Base-by-base conservation (phyloP, 208 protist species). In the Strigomonas culicis region DNA sequence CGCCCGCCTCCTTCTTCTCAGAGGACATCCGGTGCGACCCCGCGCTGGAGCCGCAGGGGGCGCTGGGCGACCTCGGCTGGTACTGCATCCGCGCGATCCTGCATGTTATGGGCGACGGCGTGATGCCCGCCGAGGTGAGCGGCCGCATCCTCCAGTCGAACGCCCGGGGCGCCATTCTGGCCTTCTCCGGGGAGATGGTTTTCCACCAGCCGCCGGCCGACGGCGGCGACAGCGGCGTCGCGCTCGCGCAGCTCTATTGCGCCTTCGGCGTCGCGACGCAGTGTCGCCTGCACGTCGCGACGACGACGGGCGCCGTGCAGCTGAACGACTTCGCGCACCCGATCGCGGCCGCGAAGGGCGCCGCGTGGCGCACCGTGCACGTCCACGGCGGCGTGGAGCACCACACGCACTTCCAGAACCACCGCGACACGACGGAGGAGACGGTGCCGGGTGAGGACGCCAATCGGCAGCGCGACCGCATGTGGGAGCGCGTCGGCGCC, bases 11-110 rank as follows among this genome's bases (percentile, higher is more conserved):
- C 24, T 86, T 86, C 59, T 66, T 83, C 46, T 44, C 74, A 2
- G 72, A 58, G 28, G 80, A 88, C 70, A 90, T 93, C 65, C 82
- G 82, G 49, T 30, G 86, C 31, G 70, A 93, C 60, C 77, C 79
- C 21, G 56, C 63, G 39, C 59, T 88, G 60, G 82, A 90, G 76
- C 80, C 82, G 34, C 64, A 80, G 13, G 82, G 86, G 21, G 82
- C 75, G 4, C 68, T 93, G 19, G 82, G 86, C 17, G 82, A 93
- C 63, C 56, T 87, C 58, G 86, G 86, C 10, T 93, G 86, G 86
- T 90, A 93, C 75, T 84, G 80, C 60, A 74, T 93, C 27, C 82
- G 86, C 34, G 70, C 66, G 61, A 82, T 88, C 28, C 66, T 90
- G 65, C 86, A 90, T 58, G 43, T 88, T 10, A 81, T 90, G 71